Percentiles rank a stretch among this genome's conserved stretches.
These are phyloP conservation scores for Calonectria fujianensis DNA, from an alignment of 2,329 filamentous ascomycete species.

Conservation along the genomic window DNA sequence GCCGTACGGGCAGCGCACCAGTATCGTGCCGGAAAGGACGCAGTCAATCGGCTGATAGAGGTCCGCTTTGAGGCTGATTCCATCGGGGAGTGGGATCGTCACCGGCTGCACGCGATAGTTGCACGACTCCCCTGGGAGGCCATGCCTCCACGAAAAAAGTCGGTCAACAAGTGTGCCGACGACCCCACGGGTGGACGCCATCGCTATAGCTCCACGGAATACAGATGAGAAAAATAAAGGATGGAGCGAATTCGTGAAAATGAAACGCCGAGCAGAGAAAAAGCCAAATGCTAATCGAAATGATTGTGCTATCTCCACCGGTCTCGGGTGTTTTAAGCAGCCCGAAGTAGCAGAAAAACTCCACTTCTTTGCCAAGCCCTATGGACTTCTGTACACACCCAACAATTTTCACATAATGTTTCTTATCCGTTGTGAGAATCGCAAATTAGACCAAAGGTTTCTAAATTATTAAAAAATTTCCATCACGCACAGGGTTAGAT, in stretches of 20 bases:
- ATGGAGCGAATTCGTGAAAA: background rate
- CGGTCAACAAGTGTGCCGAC: background rate
- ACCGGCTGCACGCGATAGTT: background rate
- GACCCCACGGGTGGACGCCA: background rate
- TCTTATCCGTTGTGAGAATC: too few species aligned
- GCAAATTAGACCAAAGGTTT: too few species aligned
- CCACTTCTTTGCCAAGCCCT: background rate
- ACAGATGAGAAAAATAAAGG: background rate
- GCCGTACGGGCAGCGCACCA: conserved; percentile 14
- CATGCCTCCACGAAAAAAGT: conserved; percentile 12
- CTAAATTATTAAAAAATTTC: too few species aligned
- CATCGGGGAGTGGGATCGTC: background rate
- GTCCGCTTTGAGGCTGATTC: background rate
- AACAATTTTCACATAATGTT: background rate
- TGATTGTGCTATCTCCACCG: background rate
- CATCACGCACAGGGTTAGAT: too few species aligned
- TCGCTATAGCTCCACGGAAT: background rate
- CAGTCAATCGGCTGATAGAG: background rate
- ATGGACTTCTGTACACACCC: background rate
- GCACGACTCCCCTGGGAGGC: conserved; percentile 6
- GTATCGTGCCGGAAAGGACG: background rate
- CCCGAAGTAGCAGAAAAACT: background rate
- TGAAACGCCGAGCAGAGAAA: background rate
- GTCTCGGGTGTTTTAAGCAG: background rate
- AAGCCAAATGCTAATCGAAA: conserved; percentile 6